Conservation (phyloP, 129 eudicot species). For the Chrysanthemum lavandulifolium region DNA sequence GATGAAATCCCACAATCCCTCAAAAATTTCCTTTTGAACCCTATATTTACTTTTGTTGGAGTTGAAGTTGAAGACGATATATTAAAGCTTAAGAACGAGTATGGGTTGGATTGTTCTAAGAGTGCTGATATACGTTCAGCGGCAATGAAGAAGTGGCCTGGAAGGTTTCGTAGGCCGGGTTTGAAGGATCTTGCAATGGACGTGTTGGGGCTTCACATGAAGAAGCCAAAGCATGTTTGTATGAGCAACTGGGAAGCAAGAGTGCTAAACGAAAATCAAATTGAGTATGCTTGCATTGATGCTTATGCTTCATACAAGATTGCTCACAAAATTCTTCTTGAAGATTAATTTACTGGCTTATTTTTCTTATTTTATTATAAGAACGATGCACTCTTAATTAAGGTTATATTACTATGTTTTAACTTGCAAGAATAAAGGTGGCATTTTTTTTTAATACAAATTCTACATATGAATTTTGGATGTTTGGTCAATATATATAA, state of each 20-base stretch:
- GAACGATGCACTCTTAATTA: too few relatives aligned
- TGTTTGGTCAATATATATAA: too few relatives aligned
- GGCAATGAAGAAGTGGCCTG: conserved; percentile 57
- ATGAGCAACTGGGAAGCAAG: conserved; percentile 67
- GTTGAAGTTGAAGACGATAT: conserved; percentile 54
- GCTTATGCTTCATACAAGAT: conserved; percentile 74
- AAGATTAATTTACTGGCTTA: not conserved
- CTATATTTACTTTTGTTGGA: conserved; percentile 57
- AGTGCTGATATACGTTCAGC: conserved; percentile 38
- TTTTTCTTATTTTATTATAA: too few relatives aligned
- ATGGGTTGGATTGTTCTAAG: conserved; percentile 46
- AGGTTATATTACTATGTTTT: too few relatives aligned
- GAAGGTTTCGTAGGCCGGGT: conserved; percentile 47
- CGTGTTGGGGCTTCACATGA: conserved; percentile 37
- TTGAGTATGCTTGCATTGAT: conserved; percentile 68
- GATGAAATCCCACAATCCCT: conserved; percentile 58
- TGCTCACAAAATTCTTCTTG: conserved; percentile 32
- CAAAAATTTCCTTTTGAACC: conserved; percentile 40
- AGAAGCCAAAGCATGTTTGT: conserved; percentile 53
- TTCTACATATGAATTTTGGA: too few relatives aligned
- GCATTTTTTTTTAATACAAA: too few relatives aligned
- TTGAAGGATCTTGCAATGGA: conserved; percentile 67
- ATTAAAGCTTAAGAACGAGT: conserved; percentile 51
- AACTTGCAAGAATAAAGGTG: too few relatives aligned
- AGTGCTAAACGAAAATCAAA: conserved; percentile 40